Evolutionary conservation across 2,329 filamentous ascomycete genomes (phyloP).

Genomic region (Epichloe uncinata): DNA sequence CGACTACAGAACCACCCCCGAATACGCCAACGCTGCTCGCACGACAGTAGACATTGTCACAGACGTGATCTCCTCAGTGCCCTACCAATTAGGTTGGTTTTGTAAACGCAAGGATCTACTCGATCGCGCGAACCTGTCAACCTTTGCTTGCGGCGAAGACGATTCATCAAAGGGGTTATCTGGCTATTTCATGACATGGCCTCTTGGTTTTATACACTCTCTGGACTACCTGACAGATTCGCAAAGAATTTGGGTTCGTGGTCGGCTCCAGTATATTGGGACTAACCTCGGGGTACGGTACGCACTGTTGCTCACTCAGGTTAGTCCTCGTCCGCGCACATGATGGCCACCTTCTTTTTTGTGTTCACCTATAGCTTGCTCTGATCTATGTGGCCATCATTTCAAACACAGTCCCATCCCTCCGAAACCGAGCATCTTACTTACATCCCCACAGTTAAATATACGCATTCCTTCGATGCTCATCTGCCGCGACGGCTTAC

Average conservation of each 20-base stretch:
- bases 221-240: constrained; percentile 47
- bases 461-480: constrained; percentile 50
- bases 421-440: not conserved
- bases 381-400: not conserved
- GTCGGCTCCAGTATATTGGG: constrained; percentile 40
- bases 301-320: constrained; percentile 39
- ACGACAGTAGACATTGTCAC: constrained; percentile 39
- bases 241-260: constrained; percentile 41
- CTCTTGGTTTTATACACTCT: constrained; percentile 37
- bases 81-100: constrained; percentile 48
- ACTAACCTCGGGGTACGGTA: constrained; percentile 45
- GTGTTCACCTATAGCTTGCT: not conserved
- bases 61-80: constrained; percentile 47
- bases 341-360: not conserved
- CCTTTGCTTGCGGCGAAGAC: constrained; percentile 37
- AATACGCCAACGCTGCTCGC: constrained; percentile 42
- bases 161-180: constrained; percentile 38
- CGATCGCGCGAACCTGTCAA: constrained; percentile 26
- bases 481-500: constrained; percentile 39
- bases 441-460: constrained; percentile 29
- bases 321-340: constrained; percentile 18
- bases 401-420: not conserved
- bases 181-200: constrained; percentile 48
- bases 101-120: constrained; percentile 29
- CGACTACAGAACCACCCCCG: constrained; percentile 49